Evolutionary conservation across 1,284 basidiomycete genomes (phyloP).

Genomic region (Trametes hirsuta): DNA sequence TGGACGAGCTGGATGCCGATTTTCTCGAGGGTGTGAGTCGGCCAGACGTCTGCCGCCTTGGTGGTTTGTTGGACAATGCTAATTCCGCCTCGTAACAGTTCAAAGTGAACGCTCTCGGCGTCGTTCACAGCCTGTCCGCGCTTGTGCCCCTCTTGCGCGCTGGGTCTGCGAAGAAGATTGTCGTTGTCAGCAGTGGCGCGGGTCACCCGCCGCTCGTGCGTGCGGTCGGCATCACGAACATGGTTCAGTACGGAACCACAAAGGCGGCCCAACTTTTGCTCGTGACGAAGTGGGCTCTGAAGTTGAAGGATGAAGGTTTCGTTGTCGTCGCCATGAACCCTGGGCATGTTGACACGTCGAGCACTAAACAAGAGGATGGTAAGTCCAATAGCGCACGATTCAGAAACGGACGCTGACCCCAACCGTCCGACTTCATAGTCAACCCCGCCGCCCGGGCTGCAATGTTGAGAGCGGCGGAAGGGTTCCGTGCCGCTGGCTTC

Average conservation of each 20-base stretch:
- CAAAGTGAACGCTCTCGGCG: constrained; percentile 41
- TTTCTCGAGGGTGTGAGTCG: constrained; percentile 26
- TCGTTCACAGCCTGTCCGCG: constrained; percentile 40
- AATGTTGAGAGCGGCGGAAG: too few species aligned
- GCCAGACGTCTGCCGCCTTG: neutral
- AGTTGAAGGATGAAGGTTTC: constrained; percentile 40
- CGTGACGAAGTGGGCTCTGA: constrained; percentile 42
- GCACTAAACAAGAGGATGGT: neutral
- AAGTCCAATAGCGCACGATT: too few species aligned
- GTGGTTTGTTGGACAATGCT: too few species aligned
- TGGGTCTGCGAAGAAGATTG: constrained; percentile 41
- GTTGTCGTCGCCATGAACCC: constrained; percentile 41
- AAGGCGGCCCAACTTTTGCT: constrained; percentile 46
- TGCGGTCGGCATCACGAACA: constrained; percentile 9
- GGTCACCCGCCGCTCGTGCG: constrained; percentile 36
- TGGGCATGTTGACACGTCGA: constrained; percentile 39
- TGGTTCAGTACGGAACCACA: constrained; percentile 37
- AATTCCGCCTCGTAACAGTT: constrained; percentile 19
- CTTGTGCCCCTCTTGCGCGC: constrained; percentile 42
- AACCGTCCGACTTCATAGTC: too few species aligned
- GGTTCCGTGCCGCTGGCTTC: too few species aligned
- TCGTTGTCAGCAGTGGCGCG: constrained; percentile 37
- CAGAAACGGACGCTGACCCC: too few species aligned
- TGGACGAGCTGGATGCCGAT: constrained; percentile 29
- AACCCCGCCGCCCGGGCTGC: too few species aligned